Base-by-base conservation (phyloP, 495 filamentous ascomycete species). In the Tirmania nivea region DNA sequence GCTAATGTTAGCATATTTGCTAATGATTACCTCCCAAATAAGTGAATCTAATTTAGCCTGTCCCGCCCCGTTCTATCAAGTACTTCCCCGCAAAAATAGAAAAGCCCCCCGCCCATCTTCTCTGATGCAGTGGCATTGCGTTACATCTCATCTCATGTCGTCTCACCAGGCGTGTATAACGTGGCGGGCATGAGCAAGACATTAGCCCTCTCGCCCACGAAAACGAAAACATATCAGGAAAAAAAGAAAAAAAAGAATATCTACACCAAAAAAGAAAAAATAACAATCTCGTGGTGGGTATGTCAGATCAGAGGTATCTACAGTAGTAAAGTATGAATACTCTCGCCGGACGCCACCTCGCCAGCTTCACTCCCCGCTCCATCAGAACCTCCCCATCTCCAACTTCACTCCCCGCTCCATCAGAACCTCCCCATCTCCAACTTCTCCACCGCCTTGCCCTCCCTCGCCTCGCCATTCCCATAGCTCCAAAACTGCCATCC, bases 401-500 rank as follows among this genome's bases (percentile, higher is more conserved):
- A 50, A 31, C 48, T 50, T 50, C 48, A 19, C 9, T 49, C 11
- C 8, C 48, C 11, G 19, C 21, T 9, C 21, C 48, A 31, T 31
- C 25, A 31, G 7, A 31, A 31, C 25, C 25, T 31, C n/a, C 20
- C 48, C 16, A 50, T 12, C 48, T 50, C 48, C 16, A 50, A 31
- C 48, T 50, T 50, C 48, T 50, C 48, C 14, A 45, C 39, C 14
- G 14, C 39, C 39, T 45, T 45, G 4, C 9, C 39, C 25, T 31
- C 25, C 25, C 42, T 59, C 2, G 59, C 57, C 47, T 63, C 65
- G 17, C 76, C 74, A 36, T 76, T 73, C 7, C 84, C 85, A 61
- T 83, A 97, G 70, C 84, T 75, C 66, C 74, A 81, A 64, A 85
- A 95, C 64, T 97, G 92, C 19, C 84, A 60, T 12, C 87, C 90